Evolutionary conservation across 139 green algal species (phyloP).

Genomic region (Haematococcus sp.): DNA sequence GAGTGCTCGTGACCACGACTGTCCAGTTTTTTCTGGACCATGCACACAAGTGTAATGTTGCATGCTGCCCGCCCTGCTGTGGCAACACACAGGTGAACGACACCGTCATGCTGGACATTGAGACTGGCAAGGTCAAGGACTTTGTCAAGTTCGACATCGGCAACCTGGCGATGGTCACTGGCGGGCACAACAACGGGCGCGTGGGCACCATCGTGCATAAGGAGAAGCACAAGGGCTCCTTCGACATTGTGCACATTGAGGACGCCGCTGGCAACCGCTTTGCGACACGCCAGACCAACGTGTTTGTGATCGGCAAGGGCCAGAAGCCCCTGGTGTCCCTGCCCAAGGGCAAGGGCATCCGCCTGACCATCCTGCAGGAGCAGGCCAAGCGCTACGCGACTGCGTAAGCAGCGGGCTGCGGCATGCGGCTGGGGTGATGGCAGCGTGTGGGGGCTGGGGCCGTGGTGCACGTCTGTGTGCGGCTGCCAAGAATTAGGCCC

Average conservation of each 20-base stretch:
- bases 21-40: too few relatives aligned
- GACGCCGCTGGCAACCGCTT: slow-evolving; percentile 92
- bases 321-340: slow-evolving; percentile 94
- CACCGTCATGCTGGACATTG: slow-evolving; percentile 96
- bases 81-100: slow-evolving; percentile 77
- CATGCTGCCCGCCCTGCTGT: too few relatives aligned
- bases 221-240: slow-evolving; percentile 93
- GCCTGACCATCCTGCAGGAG: slow-evolving; percentile 96
- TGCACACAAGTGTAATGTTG: too few relatives aligned
- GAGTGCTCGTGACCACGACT: too few relatives aligned
- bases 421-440: background rate
- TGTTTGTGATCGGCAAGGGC: slow-evolving; percentile 98
- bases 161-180: slow-evolving; percentile 91
- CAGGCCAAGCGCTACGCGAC: slow-evolving; percentile 83
- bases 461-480: too few relatives aligned
- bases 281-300: slow-evolving; percentile 90
- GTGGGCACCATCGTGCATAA: slow-evolving; percentile 88
- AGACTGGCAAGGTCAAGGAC: slow-evolving; percentile 90
- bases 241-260: slow-evolving; percentile 95
- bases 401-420: slow-evolving; percentile 10
- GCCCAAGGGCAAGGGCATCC: slow-evolving; percentile 98
- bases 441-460: background rate
- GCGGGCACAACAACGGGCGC: slow-evolving; percentile 91
- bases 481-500: too few relatives aligned
- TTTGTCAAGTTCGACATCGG: slow-evolving; percentile 94